A percentile compares a stretch with the other conserved stretches of the same genome.
Evolutionary conservation across 202 grass and related monocot species (phyloP).

Genomic region (Setaria italica): DNA sequence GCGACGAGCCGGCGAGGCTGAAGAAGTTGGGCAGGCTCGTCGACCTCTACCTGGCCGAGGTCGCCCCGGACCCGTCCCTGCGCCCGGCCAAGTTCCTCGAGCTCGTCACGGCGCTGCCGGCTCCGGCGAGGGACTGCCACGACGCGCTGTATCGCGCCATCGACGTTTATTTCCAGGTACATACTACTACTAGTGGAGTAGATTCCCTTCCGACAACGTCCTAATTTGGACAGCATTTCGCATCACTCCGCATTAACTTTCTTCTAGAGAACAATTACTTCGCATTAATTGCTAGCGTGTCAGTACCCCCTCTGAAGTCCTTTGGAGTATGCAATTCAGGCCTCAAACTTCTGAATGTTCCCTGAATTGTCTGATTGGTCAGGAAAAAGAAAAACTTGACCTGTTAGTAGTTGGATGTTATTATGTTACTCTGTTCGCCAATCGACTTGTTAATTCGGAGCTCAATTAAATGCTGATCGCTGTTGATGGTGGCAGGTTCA

Average conservation of each 20-base stretch:
- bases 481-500: conserved; percentile 62
- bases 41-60: conserved; percentile 90
- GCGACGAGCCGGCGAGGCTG: conserved; percentile 49
- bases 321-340: conserved; percentile 15
- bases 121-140: conserved; percentile 81
- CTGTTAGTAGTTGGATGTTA: background rate
- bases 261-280: background rate
- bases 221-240: conserved; percentile 39
- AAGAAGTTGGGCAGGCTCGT: conserved; percentile 73
- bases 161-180: conserved; percentile 90
- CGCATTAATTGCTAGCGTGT: conserved; percentile 40
- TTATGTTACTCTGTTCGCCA: background rate
- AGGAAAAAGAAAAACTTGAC: background rate
- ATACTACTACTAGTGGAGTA: background rate
- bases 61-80: conserved; percentile 79
- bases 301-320: conserved; percentile 21
- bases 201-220: conserved; percentile 10
- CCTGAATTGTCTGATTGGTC: conserved; percentile 36
- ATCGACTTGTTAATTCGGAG: background rate
- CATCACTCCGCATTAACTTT: conserved; percentile 18
- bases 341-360: conserved; percentile 34
- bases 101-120: conserved; percentile 66
- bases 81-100: conserved; percentile 70
- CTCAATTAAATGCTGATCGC: background rate
- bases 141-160: conserved; percentile 86